A percentile compares a stretch with the other conserved stretches of the same genome.
phyloP scores from a whole-genome alignment of 805 yeast genomes.

The Zygoascus bituminiphila region DNA sequence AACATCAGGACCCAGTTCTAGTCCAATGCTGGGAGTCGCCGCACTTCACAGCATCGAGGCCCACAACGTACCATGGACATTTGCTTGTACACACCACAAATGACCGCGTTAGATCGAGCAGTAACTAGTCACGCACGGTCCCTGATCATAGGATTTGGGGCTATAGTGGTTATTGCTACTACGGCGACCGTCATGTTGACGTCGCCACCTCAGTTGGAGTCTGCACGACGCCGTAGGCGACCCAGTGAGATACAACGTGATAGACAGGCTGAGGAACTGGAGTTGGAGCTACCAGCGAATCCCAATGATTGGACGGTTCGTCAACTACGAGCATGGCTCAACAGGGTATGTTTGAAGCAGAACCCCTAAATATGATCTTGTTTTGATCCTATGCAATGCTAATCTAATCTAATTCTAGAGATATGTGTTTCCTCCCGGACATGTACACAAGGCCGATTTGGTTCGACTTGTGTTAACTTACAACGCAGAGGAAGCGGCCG shows the following conservation, averaged over 20 bases:
- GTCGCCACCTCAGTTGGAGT: not conserved
- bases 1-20: not conserved
- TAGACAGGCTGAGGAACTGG: conserved; percentile 6
- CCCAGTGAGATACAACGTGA: conserved; percentile 1
- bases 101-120: conserved; percentile 19
- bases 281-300: conserved; percentile 10
- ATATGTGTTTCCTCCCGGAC: conserved; percentile 17
- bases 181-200: conserved; percentile 9
- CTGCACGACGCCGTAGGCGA: not conserved
- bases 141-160: conserved; percentile 21
- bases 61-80: not conserved
- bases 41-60: not conserved
- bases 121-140: conserved; percentile 14
- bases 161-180: conserved; percentile 22
- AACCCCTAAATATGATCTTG: not conserved
- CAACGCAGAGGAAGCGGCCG: not conserved
- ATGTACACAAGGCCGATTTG: conserved; percentile 13
- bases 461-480: conserved; percentile 13
- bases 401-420: conserved; percentile 10
- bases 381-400: not conserved
- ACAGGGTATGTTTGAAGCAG: conserved; percentile 13
- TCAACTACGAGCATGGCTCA: conserved; percentile 14
- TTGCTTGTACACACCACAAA: conserved; percentile 2
- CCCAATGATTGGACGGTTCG: conserved; percentile 16
- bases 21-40: too few species aligned